phyloP scores from a whole-genome alignment of 2,329 filamentous ascomycete species.

The Cercospora zeae-maydis region DNA sequence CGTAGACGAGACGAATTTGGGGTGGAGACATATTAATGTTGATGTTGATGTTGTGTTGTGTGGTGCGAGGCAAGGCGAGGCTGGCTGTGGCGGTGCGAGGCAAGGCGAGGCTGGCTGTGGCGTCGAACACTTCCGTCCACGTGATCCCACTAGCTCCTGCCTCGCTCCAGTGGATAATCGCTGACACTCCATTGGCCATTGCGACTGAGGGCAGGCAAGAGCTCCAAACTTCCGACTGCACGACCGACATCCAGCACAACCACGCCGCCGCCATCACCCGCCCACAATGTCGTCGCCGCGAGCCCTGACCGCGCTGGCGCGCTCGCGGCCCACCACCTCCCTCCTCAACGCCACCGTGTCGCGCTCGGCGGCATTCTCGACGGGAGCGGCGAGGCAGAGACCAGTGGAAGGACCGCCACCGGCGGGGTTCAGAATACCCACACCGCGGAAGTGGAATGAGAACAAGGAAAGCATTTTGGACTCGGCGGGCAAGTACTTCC shows the following conservation, averaged over 20 bases:
- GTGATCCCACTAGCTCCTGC: neutral
- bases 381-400: slow-evolving; percentile 55
- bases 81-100: too few species aligned
- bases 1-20: neutral
- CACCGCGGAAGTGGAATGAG: slow-evolving; percentile 74
- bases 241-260: neutral
- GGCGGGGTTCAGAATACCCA: slow-evolving; percentile 72
- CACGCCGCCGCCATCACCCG: slow-evolving; percentile 15
- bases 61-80: neutral
- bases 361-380: slow-evolving; percentile 57
- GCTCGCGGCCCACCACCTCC: slow-evolving; percentile 42
- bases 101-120: neutral
- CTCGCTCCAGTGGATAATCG: neutral
- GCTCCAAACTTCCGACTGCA: slow-evolving; percentile 6
- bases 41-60: neutral
- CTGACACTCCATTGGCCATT: neutral
- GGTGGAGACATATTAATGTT: neutral
- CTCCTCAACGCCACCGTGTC: slow-evolving; percentile 39
- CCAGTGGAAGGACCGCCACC: slow-evolving; percentile 73
- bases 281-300: slow-evolving; percentile 48
- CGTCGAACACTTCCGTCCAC: neutral
- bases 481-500: slow-evolving; percentile 86
- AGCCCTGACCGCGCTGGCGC: slow-evolving; percentile 48
- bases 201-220: neutral
- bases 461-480: slow-evolving; percentile 73